Evolutionary conservation across 345 rosid genomes (phyloP), one percentile per base, ranked within the genome.

Genomic region (Firmiana major): DNA sequence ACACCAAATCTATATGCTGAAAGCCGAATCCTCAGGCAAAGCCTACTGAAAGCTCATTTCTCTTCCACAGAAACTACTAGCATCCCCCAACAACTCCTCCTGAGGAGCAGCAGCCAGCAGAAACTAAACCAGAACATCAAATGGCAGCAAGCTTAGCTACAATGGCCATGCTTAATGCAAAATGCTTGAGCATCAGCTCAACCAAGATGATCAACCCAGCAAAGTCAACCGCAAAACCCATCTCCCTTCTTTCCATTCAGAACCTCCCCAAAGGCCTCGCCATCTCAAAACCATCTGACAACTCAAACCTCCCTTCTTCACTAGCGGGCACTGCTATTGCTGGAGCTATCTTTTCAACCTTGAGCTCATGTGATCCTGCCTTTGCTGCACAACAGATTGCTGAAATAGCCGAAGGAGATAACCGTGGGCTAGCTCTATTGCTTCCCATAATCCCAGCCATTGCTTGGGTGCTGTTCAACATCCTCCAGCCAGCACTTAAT

Each of bases 381-480:
- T 68, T 89, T 22, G 97, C 99, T 4, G 98, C 91, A 3, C 98
- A 93, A 46, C 97, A 93, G 63, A 86, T 95, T 45, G 92, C 98
- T 1, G 87, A 88, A 10, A 83, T 93, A 58, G 88, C 93, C 0
- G 94, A 87, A 51, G 92, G 90, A 9, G 99, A 95, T 84, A 96
- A 88, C 86, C 92, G 99, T 13, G 99, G 99, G 8, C 10, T 88
- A 5, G 97, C 98, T 1, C 90, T 96, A 16, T 81, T 96, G 78
- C 89, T 96, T 8, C 98, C 98, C 2, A 71, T 96, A 79, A 74
- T 93, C 53, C 99, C 97, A 1, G 98, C 99, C 51, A 84, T 96
- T 45, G 94, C 72, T 2, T 95, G 99, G 99, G 99, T 93, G 19
- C 93, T 95, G 5, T 95, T 68, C 91, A 95, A 95, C 86, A 95